Evolutionary conservation across 2,329 filamentous ascomycete species (phyloP).

Genomic region (Clonostachys rosea): DNA sequence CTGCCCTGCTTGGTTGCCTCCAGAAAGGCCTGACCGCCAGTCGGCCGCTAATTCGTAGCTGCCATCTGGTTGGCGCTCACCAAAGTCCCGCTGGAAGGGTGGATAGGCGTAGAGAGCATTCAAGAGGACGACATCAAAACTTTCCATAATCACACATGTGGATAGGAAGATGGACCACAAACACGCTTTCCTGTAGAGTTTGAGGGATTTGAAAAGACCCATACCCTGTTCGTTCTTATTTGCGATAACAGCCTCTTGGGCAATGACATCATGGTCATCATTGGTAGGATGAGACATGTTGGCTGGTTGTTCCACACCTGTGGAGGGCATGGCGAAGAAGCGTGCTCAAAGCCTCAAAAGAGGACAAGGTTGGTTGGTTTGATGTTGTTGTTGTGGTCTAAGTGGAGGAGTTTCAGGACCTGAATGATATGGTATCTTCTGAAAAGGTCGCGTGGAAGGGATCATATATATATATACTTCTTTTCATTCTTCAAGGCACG

Average conservation of each 20-base stretch:
- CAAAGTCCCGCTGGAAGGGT: conserved; percentile 32
- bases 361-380: too few species aligned
- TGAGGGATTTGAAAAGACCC: conserved; percentile 24
- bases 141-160: conserved; percentile 30
- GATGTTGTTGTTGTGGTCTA: too few species aligned
- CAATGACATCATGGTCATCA: not conserved
- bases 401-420: too few species aligned
- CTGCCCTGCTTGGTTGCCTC: conserved; percentile 40
- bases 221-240: conserved; percentile 25
- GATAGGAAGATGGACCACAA: conserved; percentile 30
- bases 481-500: too few species aligned
- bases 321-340: too few species aligned
- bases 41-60: conserved; percentile 38
- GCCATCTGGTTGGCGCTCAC: conserved; percentile 22
- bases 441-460: too few species aligned
- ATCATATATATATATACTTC: too few species aligned
- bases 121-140: conserved; percentile 33
- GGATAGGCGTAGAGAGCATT: conserved; percentile 33
- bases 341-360: too few species aligned
- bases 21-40: conserved; percentile 48
- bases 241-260: conserved; percentile 13
- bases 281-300: too few species aligned
- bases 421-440: too few species aligned
- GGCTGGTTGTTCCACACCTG: too few species aligned
- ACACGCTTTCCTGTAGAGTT: conserved; percentile 29